phyloP scores from a whole-genome alignment of 441 rosid genomes.

The Brassica hybrid region DNA sequence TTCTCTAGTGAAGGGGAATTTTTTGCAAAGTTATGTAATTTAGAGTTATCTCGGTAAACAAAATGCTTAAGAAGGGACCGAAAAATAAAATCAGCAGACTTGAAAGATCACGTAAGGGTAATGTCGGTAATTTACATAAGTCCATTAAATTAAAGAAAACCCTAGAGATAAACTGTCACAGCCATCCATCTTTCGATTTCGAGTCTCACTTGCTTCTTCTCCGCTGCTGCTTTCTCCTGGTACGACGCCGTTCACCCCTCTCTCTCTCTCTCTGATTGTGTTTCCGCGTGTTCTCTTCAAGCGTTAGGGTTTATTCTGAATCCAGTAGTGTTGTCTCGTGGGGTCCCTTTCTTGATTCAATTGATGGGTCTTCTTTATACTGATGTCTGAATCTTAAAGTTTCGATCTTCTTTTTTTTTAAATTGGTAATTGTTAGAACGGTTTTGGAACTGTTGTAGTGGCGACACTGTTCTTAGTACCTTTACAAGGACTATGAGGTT shows the following conservation, averaged over 20 bases:
- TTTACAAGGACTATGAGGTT: not conserved
- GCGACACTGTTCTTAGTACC: not conserved
- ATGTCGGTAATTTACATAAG: not conserved
- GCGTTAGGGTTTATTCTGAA: not conserved
- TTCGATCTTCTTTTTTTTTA: not conserved
- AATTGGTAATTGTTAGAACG: not conserved
- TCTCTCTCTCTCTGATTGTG: not conserved
- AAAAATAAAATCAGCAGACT: not conserved
- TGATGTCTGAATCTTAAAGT: not conserved
- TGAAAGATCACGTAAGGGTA: not conserved
- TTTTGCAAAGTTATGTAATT: not conserved
- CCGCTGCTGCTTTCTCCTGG: conserved; percentile 23
- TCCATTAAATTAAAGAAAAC: conserved; percentile 2
- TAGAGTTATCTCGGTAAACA: not conserved
- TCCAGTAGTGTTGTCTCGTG: not conserved
- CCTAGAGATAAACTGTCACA: conserved; percentile 19
- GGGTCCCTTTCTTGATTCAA: not conserved
- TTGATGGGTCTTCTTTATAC: conserved; percentile 6
- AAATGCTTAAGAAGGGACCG: conserved; percentile 6
- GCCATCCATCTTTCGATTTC: conserved; percentile 6
- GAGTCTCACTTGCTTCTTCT: not conserved
- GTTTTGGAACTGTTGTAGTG: not conserved
- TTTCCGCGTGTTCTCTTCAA: not conserved
- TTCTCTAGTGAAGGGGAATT: not conserved
- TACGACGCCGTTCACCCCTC: conserved; percentile 15